These are phyloP conservation scores for Solanum phureja DNA, from an alignment of 257 asterid genomes.

Conservation along the genomic window DNA sequence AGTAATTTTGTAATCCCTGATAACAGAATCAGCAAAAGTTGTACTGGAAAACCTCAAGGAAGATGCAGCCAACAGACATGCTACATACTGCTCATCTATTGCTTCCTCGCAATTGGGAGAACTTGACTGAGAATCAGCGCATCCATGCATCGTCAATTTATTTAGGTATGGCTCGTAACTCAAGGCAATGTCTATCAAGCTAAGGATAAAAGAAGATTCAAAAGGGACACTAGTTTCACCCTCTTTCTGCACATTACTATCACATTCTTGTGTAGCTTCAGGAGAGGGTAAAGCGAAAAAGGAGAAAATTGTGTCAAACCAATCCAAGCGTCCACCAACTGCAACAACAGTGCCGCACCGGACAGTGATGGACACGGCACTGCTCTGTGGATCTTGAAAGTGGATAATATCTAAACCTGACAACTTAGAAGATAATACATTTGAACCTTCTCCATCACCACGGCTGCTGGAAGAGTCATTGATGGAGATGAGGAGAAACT, in stretches of 20 bases:
- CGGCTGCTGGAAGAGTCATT: slow-evolving; percentile 69
- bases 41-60: slow-evolving; percentile 60
- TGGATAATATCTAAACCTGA: slow-evolving; percentile 66
- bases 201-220: slow-evolving; percentile 69
- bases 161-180: slow-evolving; percentile 68
- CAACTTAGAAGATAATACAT: slow-evolving; percentile 53
- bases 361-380: slow-evolving; percentile 44
- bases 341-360: slow-evolving; percentile 80
- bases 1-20: slow-evolving; percentile 47
- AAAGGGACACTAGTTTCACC: slow-evolving; percentile 14
- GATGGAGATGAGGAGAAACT: slow-evolving; percentile 81
- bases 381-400: slow-evolving; percentile 61
- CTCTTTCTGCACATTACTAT: slow-evolving; percentile 22
- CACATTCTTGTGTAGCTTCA: slow-evolving; percentile 36
- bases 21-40: slow-evolving; percentile 27
- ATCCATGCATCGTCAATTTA: slow-evolving; percentile 12
- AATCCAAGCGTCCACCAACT: slow-evolving; percentile 87
- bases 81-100: slow-evolving; percentile 34
- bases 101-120: slow-evolving; percentile 18
- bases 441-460: slow-evolving; percentile 93
- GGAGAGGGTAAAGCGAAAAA: slow-evolving; percentile 52
- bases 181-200: slow-evolving; percentile 77
- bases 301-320: slow-evolving; percentile 59
- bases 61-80: slow-evolving; percentile 84
- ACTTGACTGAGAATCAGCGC: slow-evolving; percentile 14